Evolutionary conservation across 768 basidiomycete species (phyloP), one percentile per base, ranked within the genome.

Genomic region (Pleurotus tuoliensis): DNA sequence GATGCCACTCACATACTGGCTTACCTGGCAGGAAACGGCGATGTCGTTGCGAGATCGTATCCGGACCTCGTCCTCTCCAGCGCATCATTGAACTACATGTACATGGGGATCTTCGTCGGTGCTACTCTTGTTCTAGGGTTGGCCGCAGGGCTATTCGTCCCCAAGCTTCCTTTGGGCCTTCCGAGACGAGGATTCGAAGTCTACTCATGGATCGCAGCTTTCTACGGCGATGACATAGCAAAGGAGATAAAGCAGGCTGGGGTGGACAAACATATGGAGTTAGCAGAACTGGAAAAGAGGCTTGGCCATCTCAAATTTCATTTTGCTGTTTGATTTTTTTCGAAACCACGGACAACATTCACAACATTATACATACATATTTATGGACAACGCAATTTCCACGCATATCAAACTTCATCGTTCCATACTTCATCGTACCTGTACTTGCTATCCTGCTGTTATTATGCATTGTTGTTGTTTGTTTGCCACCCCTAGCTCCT

Each of bases 1-100:
- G 76, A 76, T 51, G 73, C 77, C 0, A 66, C 63, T 44, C 73
- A 75, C 54, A 62, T 77, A 12, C 68, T 78, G 2, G 74, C 76
- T 0, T 77, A 77, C 61, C 69, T 80, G n/a, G 67, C 63, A 3
- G 77, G 78, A 5, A 69, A 72, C 5, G 73, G 70, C 1, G 60
- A 66, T 11, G 58, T 65, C n/a, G 63, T 76, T 15, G 75, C 75
- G n/a, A 67, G 71, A 22, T 60, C 60, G 6, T 79, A 73, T 51
- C 54, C 62, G 3, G 74, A 78, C 58, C 44, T 53, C 5, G 61
- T 69, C 1, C 46, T 71, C 5, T 62, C 51, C 2, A 53, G 51
- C n/a, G 51, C 51, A 7, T 53, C 54, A 3, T 22, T 55, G 11
- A 55, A 55, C 24, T 45, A 55, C 43, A 20, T 55, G 27, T 45